These are phyloP conservation scores for Passalora sequoiae DNA, from an alignment of 2,329 filamentous ascomycete genomes.

Conservation along the genomic window DNA sequence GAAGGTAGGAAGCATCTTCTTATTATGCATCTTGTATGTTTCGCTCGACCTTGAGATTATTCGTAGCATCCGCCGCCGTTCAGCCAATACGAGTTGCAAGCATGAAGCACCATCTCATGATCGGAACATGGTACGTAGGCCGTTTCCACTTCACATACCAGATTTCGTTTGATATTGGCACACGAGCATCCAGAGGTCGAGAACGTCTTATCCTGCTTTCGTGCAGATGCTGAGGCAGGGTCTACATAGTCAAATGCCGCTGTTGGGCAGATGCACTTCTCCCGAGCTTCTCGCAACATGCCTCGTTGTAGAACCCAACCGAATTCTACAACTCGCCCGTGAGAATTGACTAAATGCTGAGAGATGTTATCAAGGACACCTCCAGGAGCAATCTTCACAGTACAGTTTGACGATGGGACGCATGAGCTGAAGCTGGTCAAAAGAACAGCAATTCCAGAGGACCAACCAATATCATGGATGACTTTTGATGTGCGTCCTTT, in stretches of 20 bases:
- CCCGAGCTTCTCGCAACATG: conserved; percentile 5
- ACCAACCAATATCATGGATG: conserved; percentile 93
- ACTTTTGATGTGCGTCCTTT: conserved; percentile 67
- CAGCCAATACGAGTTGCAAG: conserved; percentile 26
- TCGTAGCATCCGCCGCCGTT: conserved; percentile 3
- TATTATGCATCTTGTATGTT: conserved; percentile 1
- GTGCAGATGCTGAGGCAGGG: neutral
- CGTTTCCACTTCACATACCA: conserved; percentile 2
- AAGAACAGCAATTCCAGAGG: conserved; percentile 71
- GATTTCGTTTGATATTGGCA: too few relatives aligned
- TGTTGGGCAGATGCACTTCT: neutral
- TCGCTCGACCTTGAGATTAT: neutral
- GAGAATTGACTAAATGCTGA: too few relatives aligned
- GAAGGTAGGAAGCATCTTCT: neutral
- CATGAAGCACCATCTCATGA: conserved; percentile 87
- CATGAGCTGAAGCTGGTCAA: conserved; percentile 70
- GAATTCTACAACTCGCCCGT: too few relatives aligned
- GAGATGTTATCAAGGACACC: conserved; percentile 49
- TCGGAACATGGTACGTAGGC: conserved; percentile 65
- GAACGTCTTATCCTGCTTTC: neutral
- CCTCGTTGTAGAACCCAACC: neutral
- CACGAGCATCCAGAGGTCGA: neutral
- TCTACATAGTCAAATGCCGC: conserved; percentile 1
- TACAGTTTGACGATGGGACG: conserved; percentile 78
- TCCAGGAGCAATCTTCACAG: conserved; percentile 83